Evolutionary conservation across 805 yeast genomes (phyloP), one percentile per base, ranked within the genome.

Genomic region (Metschnikowia amazonensis): DNA sequence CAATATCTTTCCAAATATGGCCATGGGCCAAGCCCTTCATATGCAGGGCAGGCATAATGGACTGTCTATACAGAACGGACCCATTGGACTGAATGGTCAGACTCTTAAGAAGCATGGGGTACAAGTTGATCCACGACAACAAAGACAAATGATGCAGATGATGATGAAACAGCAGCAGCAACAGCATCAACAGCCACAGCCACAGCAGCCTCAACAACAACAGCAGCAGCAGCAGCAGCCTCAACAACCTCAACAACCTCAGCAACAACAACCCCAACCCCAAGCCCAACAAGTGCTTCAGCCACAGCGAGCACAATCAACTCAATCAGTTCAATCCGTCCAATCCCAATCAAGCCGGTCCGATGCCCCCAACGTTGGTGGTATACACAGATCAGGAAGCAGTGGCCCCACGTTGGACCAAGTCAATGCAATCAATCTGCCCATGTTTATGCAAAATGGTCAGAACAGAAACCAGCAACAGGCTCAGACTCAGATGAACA

Each of bases 401-500:
- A 37, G 27, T 17, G 45, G 44, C n/a, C 38, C 29, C 63, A 54
- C 41, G 51, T 42, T 45, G 43, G 49, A 39, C 41, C 36, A 52
- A 42, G 55, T 44, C 21, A 32, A 32, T 11, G 35, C 21, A 18
- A 41, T 58, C 40, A 69, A 60, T 45, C 70, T 65, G 45, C 69
- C 62, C 47, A 56, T 68, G 49, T 65, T 56, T 47, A 45, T 61
- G 50, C 55, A 57, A 17, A 55, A 48, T 17, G 47, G 49, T 21
- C 65, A 62, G 36, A 66, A 67, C 46, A 50, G 67, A 29, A 66
- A 66, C 33, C 77, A 73, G 48, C 75, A 71, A 49, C 75, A 66
- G 44, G 75, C 79, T 3, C 80, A 75, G 55, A 64, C 61, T 35
- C 80, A 75, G 58, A 73, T 75, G 80, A 74, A 71, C 54, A 74